phyloP scores from a whole-genome alignment of 2,329 filamentous ascomycete species.

The Sarocladium strictum region DNA sequence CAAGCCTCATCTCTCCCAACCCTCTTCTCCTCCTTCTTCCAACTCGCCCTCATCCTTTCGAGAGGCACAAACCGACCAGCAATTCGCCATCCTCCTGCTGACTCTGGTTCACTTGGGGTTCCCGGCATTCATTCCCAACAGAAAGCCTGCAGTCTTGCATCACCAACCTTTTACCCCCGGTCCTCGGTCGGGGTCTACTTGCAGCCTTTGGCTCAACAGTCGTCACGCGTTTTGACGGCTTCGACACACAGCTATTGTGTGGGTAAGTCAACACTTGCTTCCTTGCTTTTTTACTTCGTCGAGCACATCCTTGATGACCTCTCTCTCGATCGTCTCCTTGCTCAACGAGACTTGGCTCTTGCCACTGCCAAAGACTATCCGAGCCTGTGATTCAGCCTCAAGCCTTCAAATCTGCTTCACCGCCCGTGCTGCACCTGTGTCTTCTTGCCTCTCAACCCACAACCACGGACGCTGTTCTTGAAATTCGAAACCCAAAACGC shows the following conservation, averaged over 20 bases:
- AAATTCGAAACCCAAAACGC: too few species aligned
- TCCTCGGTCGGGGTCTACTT: not conserved
- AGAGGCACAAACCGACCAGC: not conserved
- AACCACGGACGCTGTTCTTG: too few species aligned
- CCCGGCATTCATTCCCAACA: not conserved
- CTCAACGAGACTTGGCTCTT: not conserved
- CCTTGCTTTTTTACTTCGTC: not conserved
- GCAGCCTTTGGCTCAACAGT: not conserved
- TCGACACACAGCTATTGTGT: not conserved
- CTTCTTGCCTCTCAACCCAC: too few species aligned
- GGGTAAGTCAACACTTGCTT: not conserved
- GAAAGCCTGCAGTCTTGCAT: not conserved
- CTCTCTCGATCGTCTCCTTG: not conserved
- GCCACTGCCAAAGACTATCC: not conserved
- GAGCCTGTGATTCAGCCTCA: not conserved
- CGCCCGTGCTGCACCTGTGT: not conserved
- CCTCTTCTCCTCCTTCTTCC: not conserved
- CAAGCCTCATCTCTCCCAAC: constrained; percentile 7
- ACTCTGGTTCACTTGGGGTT: not conserved
- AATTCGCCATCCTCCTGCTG: not conserved
- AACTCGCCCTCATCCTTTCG: not conserved
- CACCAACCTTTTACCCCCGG: not conserved
- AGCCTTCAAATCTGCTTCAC: not conserved
- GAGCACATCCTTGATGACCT: not conserved
- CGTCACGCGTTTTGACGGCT: constrained; percentile 2